Evolutionary conservation across 2,329 filamentous ascomycete species (phyloP), one percentile per base, ranked within the genome.

Genomic region (Bipolaris oryzae): DNA sequence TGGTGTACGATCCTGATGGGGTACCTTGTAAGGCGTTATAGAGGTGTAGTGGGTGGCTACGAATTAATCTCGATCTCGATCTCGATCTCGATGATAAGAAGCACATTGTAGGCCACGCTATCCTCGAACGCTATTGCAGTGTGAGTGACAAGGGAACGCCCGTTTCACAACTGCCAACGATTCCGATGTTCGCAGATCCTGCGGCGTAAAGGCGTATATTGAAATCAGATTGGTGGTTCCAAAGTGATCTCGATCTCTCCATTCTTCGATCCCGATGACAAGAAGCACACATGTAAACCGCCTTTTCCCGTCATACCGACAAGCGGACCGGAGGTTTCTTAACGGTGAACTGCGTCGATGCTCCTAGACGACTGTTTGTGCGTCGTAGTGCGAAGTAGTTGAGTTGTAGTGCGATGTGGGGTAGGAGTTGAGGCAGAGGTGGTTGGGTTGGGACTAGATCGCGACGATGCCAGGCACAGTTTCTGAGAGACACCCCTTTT

Each of bases 151-250:
- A 37, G 42, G 42, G 42, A 38, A 38, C 20, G 45, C 20, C 34
- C 21, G 45, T 48, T 48, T 48, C 34, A 48, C 15, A 38, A 38
- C 45, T 23, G 23, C n/a, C 33, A 48, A 38, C 34, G 45, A 48
- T 48, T 16, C n/a, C 45, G 45, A 48, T 48, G 21, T 37, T 23
- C 20, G 45, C 20, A 25, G 45, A 25, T 37, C 21, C 25, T 28
- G 21, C 11, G 25, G 42, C 42, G 45, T 28, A 25, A 23, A n/a
- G 39, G 39, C 39, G 21, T 25, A 42, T 28, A 28, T 48, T 5
- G 20, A 23, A 25, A 15, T 7, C 6, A 25, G 20, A 21, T 23
- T 10, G 4, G 45, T 23, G 45, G 45, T 21, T 28, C 25, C 2
- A 28, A 38, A 38, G n/a, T 38, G 25, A 45, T 45, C 42, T 33